phyloP scores from a whole-genome alignment of 2,329 filamentous ascomycete genomes.

The Hymenoscyphus occultus region DNA sequence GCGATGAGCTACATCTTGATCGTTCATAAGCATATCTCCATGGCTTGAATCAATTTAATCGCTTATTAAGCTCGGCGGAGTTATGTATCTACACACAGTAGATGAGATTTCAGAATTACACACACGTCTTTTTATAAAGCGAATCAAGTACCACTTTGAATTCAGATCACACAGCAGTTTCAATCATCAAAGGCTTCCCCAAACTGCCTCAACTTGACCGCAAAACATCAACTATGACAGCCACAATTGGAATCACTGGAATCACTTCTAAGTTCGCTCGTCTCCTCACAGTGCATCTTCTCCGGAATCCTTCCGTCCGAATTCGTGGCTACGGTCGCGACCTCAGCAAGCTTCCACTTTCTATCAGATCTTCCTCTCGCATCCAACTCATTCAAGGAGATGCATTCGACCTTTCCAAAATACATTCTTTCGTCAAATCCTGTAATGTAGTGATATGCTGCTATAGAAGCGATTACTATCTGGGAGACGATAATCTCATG shows the following conservation, averaged over 20 bases:
- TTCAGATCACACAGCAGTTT: not conserved
- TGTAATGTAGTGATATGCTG: not conserved
- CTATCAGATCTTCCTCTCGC: not conserved
- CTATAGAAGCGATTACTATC: not conserved
- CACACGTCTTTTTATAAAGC: not conserved
- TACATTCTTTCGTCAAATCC: not conserved
- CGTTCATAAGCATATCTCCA: not conserved
- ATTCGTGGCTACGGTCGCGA: not conserved
- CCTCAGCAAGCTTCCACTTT: not conserved
- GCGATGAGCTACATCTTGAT: too few species aligned
- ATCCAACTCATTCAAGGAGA: not conserved
- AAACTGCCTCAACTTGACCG: not conserved
- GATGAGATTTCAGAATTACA: not conserved
- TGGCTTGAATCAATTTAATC: not conserved
- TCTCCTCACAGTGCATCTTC: not conserved
- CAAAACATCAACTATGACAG: not conserved
- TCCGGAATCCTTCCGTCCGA: not conserved
- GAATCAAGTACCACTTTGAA: not conserved
- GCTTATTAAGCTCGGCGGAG: not conserved
- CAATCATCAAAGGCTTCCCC: not conserved
- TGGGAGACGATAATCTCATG: not conserved
- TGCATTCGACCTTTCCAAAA: not conserved
- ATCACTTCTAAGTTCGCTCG: not conserved
- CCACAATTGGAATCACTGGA: not conserved
- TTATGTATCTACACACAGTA: not conserved